Conservation (phyloP, 306 rosid species). For the Prinsepia uniflora region DNA sequence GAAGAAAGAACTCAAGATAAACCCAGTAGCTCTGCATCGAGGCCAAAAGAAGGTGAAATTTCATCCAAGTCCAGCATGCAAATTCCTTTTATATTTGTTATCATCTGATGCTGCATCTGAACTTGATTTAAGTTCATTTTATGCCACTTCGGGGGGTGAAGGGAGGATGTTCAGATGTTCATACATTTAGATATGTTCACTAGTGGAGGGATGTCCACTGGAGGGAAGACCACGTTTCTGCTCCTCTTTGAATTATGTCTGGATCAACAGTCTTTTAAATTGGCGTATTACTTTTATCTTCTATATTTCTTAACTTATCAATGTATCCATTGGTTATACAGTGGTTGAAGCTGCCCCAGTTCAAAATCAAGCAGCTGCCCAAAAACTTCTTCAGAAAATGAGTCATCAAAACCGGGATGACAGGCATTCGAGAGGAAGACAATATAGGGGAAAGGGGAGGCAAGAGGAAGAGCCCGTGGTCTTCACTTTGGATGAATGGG, state of each 20-base stretch:
- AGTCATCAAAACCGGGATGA: constrained; percentile 43
- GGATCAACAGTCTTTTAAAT: background rate
- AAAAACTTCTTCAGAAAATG: constrained; percentile 77
- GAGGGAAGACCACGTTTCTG: constrained; percentile 3
- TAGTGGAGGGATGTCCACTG: background rate
- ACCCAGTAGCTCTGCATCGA: constrained; percentile 63
- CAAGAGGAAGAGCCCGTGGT: constrained; percentile 49
- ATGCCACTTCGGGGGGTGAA: background rate
- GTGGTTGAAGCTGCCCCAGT: constrained; percentile 75
- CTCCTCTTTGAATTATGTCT: background rate
- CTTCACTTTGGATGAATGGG: constrained; percentile 68
- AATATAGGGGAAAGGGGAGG: constrained; percentile 54
- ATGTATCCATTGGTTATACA: constrained; percentile 24
- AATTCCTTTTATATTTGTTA: background rate
- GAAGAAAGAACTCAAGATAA: constrained; percentile 55
- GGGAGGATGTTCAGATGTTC: no score
- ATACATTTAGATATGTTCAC: background rate
- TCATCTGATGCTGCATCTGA: constrained; percentile 12
- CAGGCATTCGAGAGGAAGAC: constrained; percentile 40
- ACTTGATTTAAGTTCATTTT: background rate
- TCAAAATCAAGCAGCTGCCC: constrained; percentile 94
- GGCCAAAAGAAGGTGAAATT: constrained; percentile 84
- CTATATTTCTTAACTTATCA: background rate
- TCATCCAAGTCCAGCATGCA: constrained; percentile 11
- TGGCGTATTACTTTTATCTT: background rate